These are phyloP conservation scores for Aspergillus terreus DNA, from an alignment of 2,329 filamentous ascomycete genomes.

Conservation along the genomic window DNA sequence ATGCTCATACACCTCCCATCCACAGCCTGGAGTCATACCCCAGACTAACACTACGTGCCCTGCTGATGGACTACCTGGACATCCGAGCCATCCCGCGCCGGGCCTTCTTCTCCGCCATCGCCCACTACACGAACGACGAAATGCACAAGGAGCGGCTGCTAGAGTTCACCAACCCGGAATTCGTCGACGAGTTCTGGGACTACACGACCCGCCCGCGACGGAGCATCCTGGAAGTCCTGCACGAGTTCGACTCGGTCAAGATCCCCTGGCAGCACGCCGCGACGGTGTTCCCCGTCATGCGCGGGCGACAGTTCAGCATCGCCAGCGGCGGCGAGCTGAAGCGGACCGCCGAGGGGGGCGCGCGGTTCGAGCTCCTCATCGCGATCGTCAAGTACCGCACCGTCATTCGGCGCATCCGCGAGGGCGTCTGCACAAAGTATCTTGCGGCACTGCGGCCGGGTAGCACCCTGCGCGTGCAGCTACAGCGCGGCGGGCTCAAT, in stretches of 20 bases:
- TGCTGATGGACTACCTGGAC: conserved; percentile 81
- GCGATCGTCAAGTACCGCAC: conserved; percentile 91
- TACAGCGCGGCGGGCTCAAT: conserved; percentile 53
- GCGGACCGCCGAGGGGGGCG: conserved; percentile 32
- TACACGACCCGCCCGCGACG: conserved; percentile 88
- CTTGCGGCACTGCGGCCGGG: conserved; percentile 61
- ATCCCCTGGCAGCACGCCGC: conserved; percentile 72
- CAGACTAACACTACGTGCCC: conserved; percentile 62
- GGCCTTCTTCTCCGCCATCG: conserved; percentile 75
- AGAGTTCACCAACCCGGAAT: conserved; percentile 76
- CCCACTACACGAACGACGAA: conserved; percentile 67
- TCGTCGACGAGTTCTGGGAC: conserved; percentile 89
- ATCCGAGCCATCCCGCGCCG: conserved; percentile 85
- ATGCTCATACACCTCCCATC: conserved; percentile 27
- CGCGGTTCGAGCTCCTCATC: conserved; percentile 67
- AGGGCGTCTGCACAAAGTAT: conserved; percentile 89
- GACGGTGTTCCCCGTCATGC: conserved; percentile 73
- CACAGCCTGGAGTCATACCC: conserved; percentile 34
- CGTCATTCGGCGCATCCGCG: conserved; percentile 74
- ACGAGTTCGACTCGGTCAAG: conserved; percentile 81
- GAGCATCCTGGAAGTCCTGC: conserved; percentile 85
- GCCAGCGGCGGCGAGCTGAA: conserved; percentile 64
- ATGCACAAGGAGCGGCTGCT: conserved; percentile 76
- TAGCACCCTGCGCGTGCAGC: conserved; percentile 57
- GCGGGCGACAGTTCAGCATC: conserved; percentile 92